Evolutionary conservation across 306 rosid genomes (phyloP), one percentile per base, ranked within the genome.

Genomic region (Hippophae tibetana): DNA sequence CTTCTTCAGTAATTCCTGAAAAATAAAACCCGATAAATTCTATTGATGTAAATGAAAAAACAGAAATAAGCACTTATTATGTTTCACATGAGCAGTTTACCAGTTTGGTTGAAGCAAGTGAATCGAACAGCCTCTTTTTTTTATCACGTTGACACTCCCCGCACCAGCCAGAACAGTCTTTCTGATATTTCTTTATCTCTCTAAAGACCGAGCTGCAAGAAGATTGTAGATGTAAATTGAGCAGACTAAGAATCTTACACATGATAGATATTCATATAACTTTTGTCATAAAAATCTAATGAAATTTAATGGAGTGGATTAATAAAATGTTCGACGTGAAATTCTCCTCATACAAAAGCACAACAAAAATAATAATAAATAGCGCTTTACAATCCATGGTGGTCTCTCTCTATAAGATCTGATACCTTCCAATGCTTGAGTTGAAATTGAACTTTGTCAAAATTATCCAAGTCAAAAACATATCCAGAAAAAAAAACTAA

Each of bases 91-190:
- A 56, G 12, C 51, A 54, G 42, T 42, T 38, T 76, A 86, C 97
- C 97, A 71, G 72, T 72, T 86, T 79, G 72, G 86, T 78, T 57
- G 87, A 84, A 10, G 75, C 77, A 54, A 88, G 62, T 6, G 93
- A 64, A 11, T 61, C 13, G 5, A 81, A 78, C 55, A 69, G 89
- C 69, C 85, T 76, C 60, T 88, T 94, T 69, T 69, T 82, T 74
- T 84, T 88, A 80, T 73, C 74, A 31, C 86, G 94, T 47, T 58
- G 79, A 81, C 99, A 92, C 56, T 88, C 94, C 64, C 86, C 96
- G 56, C 99, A 92, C 96, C 99, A 92, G 73, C 72, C 72, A 43
- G 83, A 72, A 74, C 74, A 86, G 53, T 80, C 90, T 66, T 72
- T 88, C 66, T 77, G 83, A 48, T 84, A 79, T 71, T 84, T 92